Conservation (phyloP, 2,329 filamentous ascomycete species). For the Fusarium devonianum region DNA sequence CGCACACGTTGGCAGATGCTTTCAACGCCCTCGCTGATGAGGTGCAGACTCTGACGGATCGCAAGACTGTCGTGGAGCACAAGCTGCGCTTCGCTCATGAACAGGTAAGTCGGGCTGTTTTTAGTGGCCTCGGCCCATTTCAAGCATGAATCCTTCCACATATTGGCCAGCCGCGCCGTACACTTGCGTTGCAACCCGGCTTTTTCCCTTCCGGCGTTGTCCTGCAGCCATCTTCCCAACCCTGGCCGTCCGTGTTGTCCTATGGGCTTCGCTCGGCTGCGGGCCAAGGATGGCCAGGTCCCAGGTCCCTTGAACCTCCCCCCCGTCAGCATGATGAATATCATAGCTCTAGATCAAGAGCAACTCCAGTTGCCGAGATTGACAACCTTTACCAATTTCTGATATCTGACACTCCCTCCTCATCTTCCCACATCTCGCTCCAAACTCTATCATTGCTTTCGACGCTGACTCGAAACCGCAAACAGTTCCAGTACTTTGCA, state of each 20-base stretch:
- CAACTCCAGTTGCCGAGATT: slow-evolving; percentile 63
- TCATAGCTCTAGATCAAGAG: slow-evolving; percentile 86
- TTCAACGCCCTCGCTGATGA: slow-evolving; percentile 71
- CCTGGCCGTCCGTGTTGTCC: no score
- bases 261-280: slow-evolving; percentile 33
- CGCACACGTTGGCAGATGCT: slow-evolving; percentile 67
- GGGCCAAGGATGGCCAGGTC: no score
- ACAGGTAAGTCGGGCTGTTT: slow-evolving; percentile 59
- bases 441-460: slow-evolving; percentile 22
- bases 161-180: no score
- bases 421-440: slow-evolving; percentile 10
- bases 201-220: slow-evolving; percentile 14
- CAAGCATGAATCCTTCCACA: no score
- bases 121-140: not conserved
- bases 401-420: slow-evolving; percentile 42
- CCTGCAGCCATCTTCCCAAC: slow-evolving; percentile 18
- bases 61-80: slow-evolving; percentile 70
- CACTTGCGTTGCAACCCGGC: slow-evolving; percentile 20
- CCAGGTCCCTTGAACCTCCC: slow-evolving; percentile 6
- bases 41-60: slow-evolving; percentile 68
- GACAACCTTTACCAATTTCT: slow-evolving; percentile 60
- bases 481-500: slow-evolving; percentile 69
- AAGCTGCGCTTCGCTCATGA: slow-evolving; percentile 72
- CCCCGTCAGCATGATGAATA: slow-evolving; percentile 50
- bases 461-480: slow-evolving; percentile 34